phyloP scores from a whole-genome alignment of 352 stramenopile genomes.

The Phytophthora capsici region DNA sequence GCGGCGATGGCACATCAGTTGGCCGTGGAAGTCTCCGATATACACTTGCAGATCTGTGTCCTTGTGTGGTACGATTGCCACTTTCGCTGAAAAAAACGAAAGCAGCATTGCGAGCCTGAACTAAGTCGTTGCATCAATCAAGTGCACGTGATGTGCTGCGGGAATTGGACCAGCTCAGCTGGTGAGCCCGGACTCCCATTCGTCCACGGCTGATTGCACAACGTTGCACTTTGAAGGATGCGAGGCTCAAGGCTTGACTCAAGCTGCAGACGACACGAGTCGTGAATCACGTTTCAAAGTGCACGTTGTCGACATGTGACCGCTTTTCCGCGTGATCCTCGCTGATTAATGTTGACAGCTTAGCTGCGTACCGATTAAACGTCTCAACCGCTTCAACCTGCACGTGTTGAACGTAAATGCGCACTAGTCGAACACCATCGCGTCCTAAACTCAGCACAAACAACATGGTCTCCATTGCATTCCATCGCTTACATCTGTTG shows the following conservation, averaged over 20 bases:
- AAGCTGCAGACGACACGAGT: conserved; percentile 16
- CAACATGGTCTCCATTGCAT: neutral
- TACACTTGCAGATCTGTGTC: neutral
- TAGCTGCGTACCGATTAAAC: conserved; percentile 2
- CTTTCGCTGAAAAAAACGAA: neutral
- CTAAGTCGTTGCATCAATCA: neutral
- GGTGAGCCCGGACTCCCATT: conserved; percentile 4
- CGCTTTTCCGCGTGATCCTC: conserved; percentile 2
- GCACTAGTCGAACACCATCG: neutral
- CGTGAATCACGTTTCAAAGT: neutral
- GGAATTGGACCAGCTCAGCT: no score
- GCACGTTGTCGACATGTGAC: no score
- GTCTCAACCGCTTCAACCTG: neutral
- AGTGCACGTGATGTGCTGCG: conserved; percentile 8
- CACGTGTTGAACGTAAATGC: neutral
- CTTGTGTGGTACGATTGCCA: neutral
- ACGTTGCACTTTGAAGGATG: conserved; percentile 16
- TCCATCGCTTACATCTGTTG: neutral
- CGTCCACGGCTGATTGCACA: conserved; percentile 35
- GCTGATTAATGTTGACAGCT: conserved; percentile 14
- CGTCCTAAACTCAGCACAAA: neutral
- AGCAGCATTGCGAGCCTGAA: no score
- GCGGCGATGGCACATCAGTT: conserved; percentile 9
- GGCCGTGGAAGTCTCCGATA: neutral
- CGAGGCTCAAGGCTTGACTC: no score